Base-by-base conservation (phyloP, 257 asterid genomes). In the Mentha longifolia region DNA sequence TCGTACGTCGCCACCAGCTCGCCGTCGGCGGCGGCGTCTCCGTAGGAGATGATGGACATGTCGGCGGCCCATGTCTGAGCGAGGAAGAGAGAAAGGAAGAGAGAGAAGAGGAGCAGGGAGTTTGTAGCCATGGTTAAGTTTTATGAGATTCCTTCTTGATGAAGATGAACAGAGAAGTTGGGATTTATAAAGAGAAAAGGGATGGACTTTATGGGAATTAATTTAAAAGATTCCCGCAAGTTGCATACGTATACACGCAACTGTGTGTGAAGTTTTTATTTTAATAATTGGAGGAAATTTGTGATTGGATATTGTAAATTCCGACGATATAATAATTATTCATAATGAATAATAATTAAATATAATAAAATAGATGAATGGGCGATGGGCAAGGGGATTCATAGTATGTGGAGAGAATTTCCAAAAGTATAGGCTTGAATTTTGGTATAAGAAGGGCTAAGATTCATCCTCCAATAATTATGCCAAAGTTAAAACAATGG, bases 31-130 rank as follows among this genome's bases (percentile, higher is more conserved):
- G 33, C 22, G 72, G 54, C 15, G 14, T 30, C 61, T 71, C 83
- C 91, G 84, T 81, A 87, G 67, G 86, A 61, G 50, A 87, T 76
- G 78, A 87, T 87, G 22, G 91, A 85, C 94, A 87, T 83, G 45
- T 85, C 86, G 39, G 82, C 52, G 0, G 89, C 89, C 57, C 80
- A 74, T 68, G 83, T 0, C 19, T 17, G 12, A 0, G 83, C 78
- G 67, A 76, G 58, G 25, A 74, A 80, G 1, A 61, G 13, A 39
- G 77, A 35, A 41, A 80, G 61, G 35, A 0, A 52, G 15, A 84
- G 77, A 59, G 81, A 43, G 16, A 78, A 2, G 16, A 78, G 17
- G 16, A 79, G 67, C 8, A 79, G 12, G 31, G 66, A 50, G 9
- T 65, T 50, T 59, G 63, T 19, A 20, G 84, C 77, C 82, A 80